Conservation (phyloP, 202 grass and related monocot genomes). For the Elaeis oleifera region DNA sequence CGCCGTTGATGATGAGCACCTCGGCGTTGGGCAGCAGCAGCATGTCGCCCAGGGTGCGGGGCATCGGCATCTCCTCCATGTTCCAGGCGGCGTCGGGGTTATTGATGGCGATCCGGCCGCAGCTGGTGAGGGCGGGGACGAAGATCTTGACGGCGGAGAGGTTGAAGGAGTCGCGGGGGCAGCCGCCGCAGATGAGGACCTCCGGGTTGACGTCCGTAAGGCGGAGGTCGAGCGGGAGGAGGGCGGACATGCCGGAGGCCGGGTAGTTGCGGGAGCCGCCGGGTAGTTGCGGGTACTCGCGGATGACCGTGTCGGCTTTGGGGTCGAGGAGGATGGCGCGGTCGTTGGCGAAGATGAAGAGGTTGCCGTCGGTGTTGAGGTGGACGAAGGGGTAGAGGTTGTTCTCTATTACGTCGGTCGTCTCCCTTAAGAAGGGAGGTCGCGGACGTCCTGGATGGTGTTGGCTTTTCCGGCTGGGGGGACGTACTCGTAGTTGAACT, state of each 20-base stretch:
- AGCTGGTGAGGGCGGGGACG: slow-evolving; percentile 37
- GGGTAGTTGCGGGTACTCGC: slow-evolving; percentile 6
- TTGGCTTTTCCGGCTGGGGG: slow-evolving; percentile 38
- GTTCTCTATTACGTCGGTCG: slow-evolving; percentile 73
- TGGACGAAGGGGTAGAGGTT: slow-evolving; percentile 97
- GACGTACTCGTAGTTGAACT: slow-evolving; percentile 56
- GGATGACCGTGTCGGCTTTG: slow-evolving; percentile 29
- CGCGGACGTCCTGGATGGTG: slow-evolving; percentile 1
- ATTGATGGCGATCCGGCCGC: slow-evolving; percentile 46
- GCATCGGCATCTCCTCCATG: slow-evolving; percentile 53
- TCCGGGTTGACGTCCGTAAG: slow-evolving; percentile 1
- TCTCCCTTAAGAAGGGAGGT: slow-evolving; percentile 42
- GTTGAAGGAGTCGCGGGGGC: slow-evolving; percentile 44
- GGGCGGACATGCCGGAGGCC: slow-evolving; percentile 55
- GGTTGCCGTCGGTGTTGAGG: slow-evolving; percentile 67
- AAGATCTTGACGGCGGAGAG: slow-evolving; percentile 37
- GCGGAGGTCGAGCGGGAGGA: slow-evolving; percentile 72
- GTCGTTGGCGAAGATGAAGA: slow-evolving; percentile 87
- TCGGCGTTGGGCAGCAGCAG: slow-evolving; percentile 73
- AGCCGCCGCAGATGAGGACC: slow-evolving; percentile 71
- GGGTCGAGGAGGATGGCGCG: slow-evolving; percentile 65
- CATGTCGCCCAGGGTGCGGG: slow-evolving; percentile 80
- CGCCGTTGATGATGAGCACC: slow-evolving; percentile 68
- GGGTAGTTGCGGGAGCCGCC: slow-evolving; percentile 76
- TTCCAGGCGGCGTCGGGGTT: slow-evolving; percentile 33